Evolutionary conservation across 169 alveolate species (phyloP).

Genomic region (Eimeria sp.): DNA sequence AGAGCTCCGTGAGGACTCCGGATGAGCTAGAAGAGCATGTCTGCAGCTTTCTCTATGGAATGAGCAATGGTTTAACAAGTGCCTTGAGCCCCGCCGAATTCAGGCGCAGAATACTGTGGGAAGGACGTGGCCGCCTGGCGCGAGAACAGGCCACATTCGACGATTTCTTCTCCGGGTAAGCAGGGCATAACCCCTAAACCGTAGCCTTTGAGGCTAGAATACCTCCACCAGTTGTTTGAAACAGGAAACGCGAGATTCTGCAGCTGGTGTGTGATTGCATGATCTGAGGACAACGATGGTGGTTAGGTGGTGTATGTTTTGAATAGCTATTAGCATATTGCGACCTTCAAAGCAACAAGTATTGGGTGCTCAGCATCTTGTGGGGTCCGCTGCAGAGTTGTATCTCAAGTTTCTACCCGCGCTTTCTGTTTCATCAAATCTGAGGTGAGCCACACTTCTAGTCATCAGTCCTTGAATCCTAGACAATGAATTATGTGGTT

Average conservation of each 20-base stretch:
- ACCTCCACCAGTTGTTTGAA: background rate
- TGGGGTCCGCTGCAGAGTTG: constrained; percentile 3
- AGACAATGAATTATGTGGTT: too few species aligned
- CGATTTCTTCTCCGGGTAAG: constrained; percentile 59
- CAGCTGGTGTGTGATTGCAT: background rate
- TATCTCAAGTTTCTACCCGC: constrained; percentile 59
- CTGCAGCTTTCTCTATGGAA: constrained; percentile 55
- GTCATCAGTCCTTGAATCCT: too few species aligned
- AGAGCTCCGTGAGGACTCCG: constrained; percentile 74
- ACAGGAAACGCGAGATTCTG: background rate
- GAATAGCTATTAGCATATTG: too few species aligned
- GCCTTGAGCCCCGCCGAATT: constrained; percentile 24
- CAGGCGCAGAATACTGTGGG: constrained; percentile 57
- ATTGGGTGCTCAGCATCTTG: too few species aligned
- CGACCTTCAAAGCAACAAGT: too few species aligned
- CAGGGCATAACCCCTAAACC: background rate
- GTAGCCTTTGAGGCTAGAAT: background rate
- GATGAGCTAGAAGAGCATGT: constrained; percentile 68
- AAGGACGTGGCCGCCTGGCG: constrained; percentile 39
- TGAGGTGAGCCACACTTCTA: constrained; percentile 8
- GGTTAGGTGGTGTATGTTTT: background rate
- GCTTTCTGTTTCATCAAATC: constrained; percentile 70
- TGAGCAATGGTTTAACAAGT: background rate
- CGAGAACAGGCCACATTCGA: constrained; percentile 42
- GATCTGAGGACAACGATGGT: background rate